phyloP scores from a whole-genome alignment of 73 alveolate species.

The Effrenium voratum region DNA sequence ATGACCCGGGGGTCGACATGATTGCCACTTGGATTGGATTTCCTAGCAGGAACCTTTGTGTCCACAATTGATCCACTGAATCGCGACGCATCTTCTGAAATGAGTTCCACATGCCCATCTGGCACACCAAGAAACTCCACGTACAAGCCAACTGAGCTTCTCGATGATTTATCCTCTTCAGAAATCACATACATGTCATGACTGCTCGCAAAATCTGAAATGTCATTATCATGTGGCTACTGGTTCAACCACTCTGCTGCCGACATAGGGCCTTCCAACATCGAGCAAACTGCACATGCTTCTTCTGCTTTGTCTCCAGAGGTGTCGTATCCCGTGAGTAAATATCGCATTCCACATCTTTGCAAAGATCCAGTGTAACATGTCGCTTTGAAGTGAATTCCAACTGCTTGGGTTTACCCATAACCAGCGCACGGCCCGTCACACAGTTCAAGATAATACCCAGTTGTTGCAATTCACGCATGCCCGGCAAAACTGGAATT shows the following conservation, averaged over 20 bases:
- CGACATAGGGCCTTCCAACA: too few relatives aligned
- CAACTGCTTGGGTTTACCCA: not conserved
- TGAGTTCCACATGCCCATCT: not conserved
- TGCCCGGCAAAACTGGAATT: not conserved
- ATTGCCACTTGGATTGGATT: not conserved
- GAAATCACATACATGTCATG: too few relatives aligned
- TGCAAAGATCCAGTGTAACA: not conserved
- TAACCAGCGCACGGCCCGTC: not conserved
- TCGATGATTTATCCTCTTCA: too few relatives aligned
- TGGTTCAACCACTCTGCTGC: too few relatives aligned
- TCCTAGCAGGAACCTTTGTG: not conserved
- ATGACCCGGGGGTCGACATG: not conserved
- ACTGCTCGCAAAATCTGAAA: too few relatives aligned
- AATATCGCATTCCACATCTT: too few relatives aligned
- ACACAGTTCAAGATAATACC: not conserved
- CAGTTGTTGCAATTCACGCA: slow-evolving; percentile 27
- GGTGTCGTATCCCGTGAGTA: too few relatives aligned
- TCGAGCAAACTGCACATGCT: too few relatives aligned
- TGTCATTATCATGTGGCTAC: too few relatives aligned
- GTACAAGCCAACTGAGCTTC: too few relatives aligned
- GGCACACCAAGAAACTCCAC: not conserved
- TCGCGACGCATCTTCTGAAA: too few relatives aligned
- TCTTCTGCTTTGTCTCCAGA: too few relatives aligned
- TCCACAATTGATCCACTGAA: not conserved
- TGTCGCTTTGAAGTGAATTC: not conserved